Conservation (phyloP, 225 moss, liverwort and hornwort genomes). For the Marchantia polymorpha region DNA sequence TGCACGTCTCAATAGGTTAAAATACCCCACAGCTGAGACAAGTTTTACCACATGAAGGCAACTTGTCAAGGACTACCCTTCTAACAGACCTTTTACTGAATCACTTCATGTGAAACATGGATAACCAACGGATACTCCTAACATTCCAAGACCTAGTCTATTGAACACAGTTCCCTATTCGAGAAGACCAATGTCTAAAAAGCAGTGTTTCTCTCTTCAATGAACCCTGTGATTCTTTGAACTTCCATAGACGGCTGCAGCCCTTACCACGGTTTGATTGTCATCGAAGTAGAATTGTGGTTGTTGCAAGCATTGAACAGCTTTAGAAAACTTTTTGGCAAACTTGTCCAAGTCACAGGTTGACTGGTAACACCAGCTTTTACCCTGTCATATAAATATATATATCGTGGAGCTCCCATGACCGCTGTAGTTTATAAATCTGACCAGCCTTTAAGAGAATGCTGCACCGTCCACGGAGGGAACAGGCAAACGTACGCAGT, state of each 20-base stretch:
- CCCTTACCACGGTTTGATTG: background rate
- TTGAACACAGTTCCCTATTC: background rate
- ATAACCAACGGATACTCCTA: background rate
- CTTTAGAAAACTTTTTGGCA: background rate
- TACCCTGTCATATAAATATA: background rate
- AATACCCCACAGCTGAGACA: background rate
- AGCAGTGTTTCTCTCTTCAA: background rate
- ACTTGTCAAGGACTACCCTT: background rate
- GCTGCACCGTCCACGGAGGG: background rate
- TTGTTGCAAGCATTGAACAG: background rate
- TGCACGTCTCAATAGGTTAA: background rate
- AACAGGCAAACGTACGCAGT: background rate
- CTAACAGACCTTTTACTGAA: background rate
- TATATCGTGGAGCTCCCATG: background rate
- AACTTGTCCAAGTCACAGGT: background rate
- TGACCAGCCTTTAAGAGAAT: background rate
- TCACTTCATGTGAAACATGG: background rate
- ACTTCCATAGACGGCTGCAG: constrained; percentile 3
- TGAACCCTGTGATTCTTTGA: background rate
- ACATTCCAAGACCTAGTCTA: constrained; percentile 6
- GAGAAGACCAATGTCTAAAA: background rate
- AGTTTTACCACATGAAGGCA: background rate
- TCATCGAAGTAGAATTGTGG: too few species aligned
- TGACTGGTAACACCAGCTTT: background rate
- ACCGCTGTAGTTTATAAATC: background rate